A percentile compares a stretch with the other conserved stretches of the same genome.
Evolutionary conservation across 2,329 filamentous ascomycete species (phyloP).

Genomic region (Calonectria honghensis): DNA sequence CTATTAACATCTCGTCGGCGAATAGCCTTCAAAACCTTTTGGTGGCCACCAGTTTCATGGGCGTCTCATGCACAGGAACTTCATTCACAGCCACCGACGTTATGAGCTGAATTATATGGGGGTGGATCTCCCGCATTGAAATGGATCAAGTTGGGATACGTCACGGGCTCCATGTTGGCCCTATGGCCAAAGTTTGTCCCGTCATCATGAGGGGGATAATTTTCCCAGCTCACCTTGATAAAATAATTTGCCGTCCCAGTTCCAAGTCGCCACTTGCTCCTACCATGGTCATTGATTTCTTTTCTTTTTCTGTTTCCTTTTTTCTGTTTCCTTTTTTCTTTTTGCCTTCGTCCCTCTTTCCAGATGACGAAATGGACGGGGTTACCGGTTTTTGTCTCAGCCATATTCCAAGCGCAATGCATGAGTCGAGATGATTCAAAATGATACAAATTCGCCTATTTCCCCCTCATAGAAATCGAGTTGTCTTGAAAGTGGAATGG

Average conservation of each 20-base stretch:
- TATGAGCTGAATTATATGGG: conserved; percentile 29
- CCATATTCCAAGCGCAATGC: not conserved
- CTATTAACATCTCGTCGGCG: conserved; percentile 17
- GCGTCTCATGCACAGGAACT: conserved; percentile 31
- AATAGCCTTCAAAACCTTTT: conserved; percentile 9
- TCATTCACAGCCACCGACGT: conserved; percentile 9
- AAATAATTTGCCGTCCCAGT: not conserved
- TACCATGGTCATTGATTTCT: not conserved
- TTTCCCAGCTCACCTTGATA: not conserved
- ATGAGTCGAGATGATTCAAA: not conserved
- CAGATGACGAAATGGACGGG: not conserved
- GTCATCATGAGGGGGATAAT: not conserved
- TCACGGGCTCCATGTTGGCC: conserved; percentile 23
- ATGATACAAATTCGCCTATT: conserved; percentile 18
- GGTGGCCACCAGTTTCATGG: conserved; percentile 29
- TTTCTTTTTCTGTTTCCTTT: not conserved
- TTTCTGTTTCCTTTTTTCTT: not conserved
- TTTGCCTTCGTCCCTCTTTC: not conserved
- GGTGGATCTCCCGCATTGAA: conserved; percentile 33
- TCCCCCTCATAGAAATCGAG: conserved; percentile 3
- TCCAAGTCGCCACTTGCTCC: not conserved
- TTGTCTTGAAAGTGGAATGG: conserved; percentile 31
- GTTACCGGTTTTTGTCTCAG: not conserved
- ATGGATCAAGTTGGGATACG: conserved; percentile 21
- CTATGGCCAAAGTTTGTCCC: not conserved